phyloP scores from a whole-genome alignment of 495 filamentous ascomycete species.

The Amphirosellinia nigrospora region DNA sequence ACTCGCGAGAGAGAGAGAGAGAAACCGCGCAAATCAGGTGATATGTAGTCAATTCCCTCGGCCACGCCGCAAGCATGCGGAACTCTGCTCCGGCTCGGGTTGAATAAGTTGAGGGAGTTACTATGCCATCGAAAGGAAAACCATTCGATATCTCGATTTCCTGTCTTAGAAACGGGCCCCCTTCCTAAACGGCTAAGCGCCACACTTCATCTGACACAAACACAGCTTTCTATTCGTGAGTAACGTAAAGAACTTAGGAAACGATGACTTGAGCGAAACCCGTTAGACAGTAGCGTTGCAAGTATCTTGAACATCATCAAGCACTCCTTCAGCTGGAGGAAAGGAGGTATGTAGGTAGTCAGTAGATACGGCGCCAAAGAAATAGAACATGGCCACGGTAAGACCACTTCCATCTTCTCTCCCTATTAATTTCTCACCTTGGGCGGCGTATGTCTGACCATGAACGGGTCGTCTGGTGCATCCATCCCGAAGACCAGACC shows the following conservation, averaged over 20 bases:
- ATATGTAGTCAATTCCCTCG: not conserved
- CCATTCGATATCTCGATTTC: constrained; percentile 34
- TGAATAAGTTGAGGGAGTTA: not conserved
- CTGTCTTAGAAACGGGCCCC: constrained; percentile 28
- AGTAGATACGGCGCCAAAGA: not conserved
- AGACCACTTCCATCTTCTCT: not conserved
- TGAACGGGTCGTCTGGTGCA: not conserved
- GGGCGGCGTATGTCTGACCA: not conserved
- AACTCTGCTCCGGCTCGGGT: not conserved
- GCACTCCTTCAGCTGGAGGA: not conserved
- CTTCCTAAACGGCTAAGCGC: not conserved
- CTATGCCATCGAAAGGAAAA: constrained; percentile 4
- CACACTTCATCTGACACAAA: not conserved
- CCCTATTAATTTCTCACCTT: not conserved
- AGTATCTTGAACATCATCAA: not conserved
- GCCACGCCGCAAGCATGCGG: not conserved
- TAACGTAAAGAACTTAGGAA: not conserved
- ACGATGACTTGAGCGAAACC: not conserved
- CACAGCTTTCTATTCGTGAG: not conserved
- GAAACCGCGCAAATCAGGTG: not conserved
- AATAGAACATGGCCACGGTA: constrained; percentile 1
- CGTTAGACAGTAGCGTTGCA: not conserved
- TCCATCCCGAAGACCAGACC: not conserved
- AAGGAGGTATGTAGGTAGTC: not conserved
- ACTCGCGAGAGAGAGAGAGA: not conserved